phyloP scores from a whole-genome alignment of 176 grass and related monocot genomes.

The Oryza brachyantha region DNA sequence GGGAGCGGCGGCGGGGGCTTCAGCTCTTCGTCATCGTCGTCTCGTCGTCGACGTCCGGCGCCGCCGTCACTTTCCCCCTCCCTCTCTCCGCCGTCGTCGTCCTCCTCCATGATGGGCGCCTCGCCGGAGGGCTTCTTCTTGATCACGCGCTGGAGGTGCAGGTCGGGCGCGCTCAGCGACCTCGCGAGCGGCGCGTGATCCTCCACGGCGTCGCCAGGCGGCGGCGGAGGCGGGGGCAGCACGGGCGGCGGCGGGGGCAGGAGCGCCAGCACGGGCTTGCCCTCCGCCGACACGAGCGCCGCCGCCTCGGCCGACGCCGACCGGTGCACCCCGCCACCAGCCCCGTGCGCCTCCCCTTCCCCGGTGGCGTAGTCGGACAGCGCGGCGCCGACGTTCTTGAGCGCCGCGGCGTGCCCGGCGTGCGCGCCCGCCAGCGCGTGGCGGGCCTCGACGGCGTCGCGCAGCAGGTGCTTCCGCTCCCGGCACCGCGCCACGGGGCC shows the following conservation, averaged over 20 bases:
- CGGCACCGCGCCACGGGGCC: constrained; percentile 52
- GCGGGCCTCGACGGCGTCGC: constrained; percentile 36
- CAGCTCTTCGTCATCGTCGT: constrained; percentile 16
- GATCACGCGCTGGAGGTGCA: constrained; percentile 18
- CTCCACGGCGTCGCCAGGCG: constrained; percentile 12
- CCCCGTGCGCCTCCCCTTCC: constrained; percentile 2
- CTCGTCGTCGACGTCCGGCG: not conserved
- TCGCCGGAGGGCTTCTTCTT: constrained; percentile 46
- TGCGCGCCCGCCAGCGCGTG: constrained; percentile 61
- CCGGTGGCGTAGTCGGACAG: constrained; percentile 62
- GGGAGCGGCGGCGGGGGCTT: constrained; percentile 7
- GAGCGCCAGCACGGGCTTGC: not conserved
- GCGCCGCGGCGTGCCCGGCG: constrained; percentile 53
- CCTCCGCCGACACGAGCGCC: constrained; percentile 1
- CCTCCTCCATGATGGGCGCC: constrained; percentile 44
- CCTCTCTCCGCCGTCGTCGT: constrained; percentile 14
- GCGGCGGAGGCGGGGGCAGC: constrained; percentile 28
- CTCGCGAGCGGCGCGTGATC: constrained; percentile 29
- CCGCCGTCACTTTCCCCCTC: not conserved
- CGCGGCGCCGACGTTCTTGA: constrained; percentile 66
- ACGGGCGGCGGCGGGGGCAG: constrained; percentile 31
- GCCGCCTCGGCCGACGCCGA: too few species aligned
- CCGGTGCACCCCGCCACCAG: not conserved
- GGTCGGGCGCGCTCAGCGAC: constrained; percentile 53
- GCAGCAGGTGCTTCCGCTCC: constrained; percentile 59